Evolutionary conservation across 2,329 filamentous ascomycete genomes (phyloP), one percentile per base, ranked within the genome.

Genomic region (Trichoderma sp.): DNA sequence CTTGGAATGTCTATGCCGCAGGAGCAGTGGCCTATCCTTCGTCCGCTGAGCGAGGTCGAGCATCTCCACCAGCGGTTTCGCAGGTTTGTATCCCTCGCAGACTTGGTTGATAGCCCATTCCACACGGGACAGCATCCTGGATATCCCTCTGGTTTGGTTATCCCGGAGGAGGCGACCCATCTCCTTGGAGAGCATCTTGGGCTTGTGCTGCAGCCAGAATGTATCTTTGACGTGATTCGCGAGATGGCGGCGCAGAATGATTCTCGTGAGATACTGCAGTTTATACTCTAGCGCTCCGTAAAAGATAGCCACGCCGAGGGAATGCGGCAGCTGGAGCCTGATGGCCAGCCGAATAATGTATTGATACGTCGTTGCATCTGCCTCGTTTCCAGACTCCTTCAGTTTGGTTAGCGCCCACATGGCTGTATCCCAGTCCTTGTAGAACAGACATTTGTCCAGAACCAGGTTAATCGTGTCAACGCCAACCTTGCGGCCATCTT

Each of bases 321-420:
- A 74, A 62, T 74, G 72, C 11, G 77, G 72, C 24, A 79, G 76
- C 49, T 76, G 76, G 3, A 76, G 71, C 21, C 66, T 70, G 71
- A 79, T 76, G 16, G 80, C 79, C 29, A 83, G 74, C 7, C 74
- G 70, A 69, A 83, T 79, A 58, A 86, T 78, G 14, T 76, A 71
- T 43, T 77, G 71, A 72, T 81, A 84, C 0, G 79, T 80, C 16
- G 74, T 55, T 5, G 72, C 63, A 69, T 81, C 75, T 13, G 77
- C 77, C 29, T 74, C 67, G 55, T 73, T 72, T 13, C 71, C 65
- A 4, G 71, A 58, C 31, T 75, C 65, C 33, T 73, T 69, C 16
- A 76, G 71, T 19, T 72, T 73, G 29, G 74, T 70, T 11, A 80
- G 72, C 1, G 76, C 76, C 75, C 77, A 78, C 3, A 78, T 68